Evolutionary conservation across 345 rosid species (phyloP).

Genomic region (Acer negundo): DNA sequence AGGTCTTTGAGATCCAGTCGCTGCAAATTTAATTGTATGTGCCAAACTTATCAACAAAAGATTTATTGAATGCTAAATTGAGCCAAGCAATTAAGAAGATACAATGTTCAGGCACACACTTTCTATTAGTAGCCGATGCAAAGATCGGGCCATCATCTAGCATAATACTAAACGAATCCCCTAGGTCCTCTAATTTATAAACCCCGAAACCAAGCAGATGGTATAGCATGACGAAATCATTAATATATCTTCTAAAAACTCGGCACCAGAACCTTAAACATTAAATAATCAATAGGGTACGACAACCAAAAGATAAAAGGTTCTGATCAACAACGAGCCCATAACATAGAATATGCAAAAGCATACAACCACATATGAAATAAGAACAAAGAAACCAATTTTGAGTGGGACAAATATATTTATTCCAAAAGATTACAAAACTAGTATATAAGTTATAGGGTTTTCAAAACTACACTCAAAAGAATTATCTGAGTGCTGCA

Average conservation of each 20-base stretch:
- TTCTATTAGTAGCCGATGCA: not conserved
- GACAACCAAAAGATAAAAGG: not conserved
- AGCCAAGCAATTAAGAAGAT: not conserved
- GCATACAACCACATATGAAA: too few species aligned
- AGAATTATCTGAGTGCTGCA: not conserved
- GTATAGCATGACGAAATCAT: not conserved
- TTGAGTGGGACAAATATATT: not conserved
- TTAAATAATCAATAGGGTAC: not conserved
- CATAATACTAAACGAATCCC: not conserved
- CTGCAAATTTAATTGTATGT: slow-evolving; percentile 29
- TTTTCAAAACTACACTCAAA: too few species aligned
- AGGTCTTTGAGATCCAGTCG: slow-evolving; percentile 44
- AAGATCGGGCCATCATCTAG: not conserved
- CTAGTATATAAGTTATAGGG: too few species aligned
- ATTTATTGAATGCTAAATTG: not conserved
- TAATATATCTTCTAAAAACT: not conserved
- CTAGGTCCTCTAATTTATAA: not conserved
- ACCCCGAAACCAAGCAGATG: not conserved
- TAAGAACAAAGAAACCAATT: too few species aligned
- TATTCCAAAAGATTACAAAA: not conserved
- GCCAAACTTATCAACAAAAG: not conserved
- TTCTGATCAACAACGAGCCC: too few species aligned
- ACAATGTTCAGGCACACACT: not conserved
- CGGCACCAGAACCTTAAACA: not conserved
- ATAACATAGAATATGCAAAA: too few species aligned